These are phyloP conservation scores for Psilocybe mexicana DNA, from an alignment of 1,284 basidiomycete species.

Conservation along the genomic window DNA sequence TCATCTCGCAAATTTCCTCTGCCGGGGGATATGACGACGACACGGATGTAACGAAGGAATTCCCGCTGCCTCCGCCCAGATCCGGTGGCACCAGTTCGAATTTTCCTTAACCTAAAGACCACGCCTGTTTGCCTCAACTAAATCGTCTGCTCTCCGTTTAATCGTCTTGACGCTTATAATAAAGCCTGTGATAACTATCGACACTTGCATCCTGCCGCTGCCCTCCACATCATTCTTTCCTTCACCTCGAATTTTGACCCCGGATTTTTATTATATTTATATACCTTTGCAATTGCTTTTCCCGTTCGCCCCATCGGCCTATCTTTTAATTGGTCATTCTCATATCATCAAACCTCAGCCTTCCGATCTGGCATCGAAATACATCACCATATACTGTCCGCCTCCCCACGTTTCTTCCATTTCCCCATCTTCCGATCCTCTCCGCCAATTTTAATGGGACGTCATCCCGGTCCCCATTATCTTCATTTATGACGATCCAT, in stretches of 20 bases:
- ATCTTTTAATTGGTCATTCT: not conserved
- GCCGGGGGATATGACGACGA: slow-evolving; percentile 34
- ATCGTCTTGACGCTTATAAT: not conserved
- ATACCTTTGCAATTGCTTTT: slow-evolving; percentile 5
- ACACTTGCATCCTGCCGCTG: not conserved
- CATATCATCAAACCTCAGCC: not conserved
- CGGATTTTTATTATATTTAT: slow-evolving; percentile 5
- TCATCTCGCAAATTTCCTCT: slow-evolving; percentile 36
- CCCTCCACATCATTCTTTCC: not conserved
- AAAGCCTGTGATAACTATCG: slow-evolving; percentile 6
- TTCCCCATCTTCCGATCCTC: not conserved
- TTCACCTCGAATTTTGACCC: not conserved
- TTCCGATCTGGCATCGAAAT: slow-evolving; percentile 3
- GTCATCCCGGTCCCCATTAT: too few relatives aligned
- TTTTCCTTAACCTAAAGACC: slow-evolving; percentile 4
- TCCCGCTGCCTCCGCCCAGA: slow-evolving; percentile 35
- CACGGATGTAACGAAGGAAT: slow-evolving; percentile 37
- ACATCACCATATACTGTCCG: not conserved
- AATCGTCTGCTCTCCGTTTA: not conserved
- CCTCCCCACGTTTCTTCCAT: not conserved
- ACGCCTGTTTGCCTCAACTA: not conserved
- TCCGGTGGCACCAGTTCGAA: slow-evolving; percentile 9
- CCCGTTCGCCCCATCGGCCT: not conserved
- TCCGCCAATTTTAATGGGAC: too few relatives aligned
- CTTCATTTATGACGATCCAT: too few relatives aligned